phyloP scores from a whole-genome alignment of 2,329 filamentous ascomycete genomes.

The Talaromyces rugulosus region DNA sequence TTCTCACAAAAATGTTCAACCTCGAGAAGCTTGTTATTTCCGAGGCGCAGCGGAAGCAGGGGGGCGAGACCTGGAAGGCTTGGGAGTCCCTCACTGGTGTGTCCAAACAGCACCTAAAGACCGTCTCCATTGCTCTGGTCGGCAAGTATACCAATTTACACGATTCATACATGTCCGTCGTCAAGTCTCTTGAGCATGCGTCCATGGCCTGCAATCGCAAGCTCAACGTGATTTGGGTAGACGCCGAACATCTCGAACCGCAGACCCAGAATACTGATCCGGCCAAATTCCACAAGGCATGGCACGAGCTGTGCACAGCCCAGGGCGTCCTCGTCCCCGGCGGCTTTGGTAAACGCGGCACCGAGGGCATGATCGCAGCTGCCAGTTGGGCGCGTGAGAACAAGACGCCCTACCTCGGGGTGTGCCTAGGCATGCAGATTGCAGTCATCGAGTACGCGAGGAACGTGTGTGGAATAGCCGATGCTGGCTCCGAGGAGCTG shows the following conservation, averaged over 20 bases:
- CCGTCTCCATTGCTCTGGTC: slow-evolving; percentile 76
- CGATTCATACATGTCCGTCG: slow-evolving; percentile 79
- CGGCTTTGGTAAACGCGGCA: slow-evolving; percentile 78
- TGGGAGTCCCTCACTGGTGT: slow-evolving; percentile 68
- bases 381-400: slow-evolving; percentile 84
- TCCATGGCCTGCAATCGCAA: slow-evolving; percentile 81
- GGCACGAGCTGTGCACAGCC: slow-evolving; percentile 59
- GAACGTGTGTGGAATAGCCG: slow-evolving; percentile 61
- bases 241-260: slow-evolving; percentile 77
- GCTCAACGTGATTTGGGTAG: slow-evolving; percentile 78
- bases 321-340: slow-evolving; percentile 56
- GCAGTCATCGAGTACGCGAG: slow-evolving; percentile 87
- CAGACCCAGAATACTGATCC: slow-evolving; percentile 59
- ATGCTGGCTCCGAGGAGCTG: slow-evolving; percentile 31
- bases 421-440: slow-evolving; percentile 90
- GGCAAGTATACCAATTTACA: slow-evolving; percentile 86
- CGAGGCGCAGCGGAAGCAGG: slow-evolving; percentile 55
- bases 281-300: slow-evolving; percentile 55
- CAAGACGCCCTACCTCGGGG: slow-evolving; percentile 77
- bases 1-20: slow-evolving; percentile 63
- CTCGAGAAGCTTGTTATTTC: slow-evolving; percentile 57
- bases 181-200: slow-evolving; percentile 85
- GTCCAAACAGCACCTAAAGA: slow-evolving; percentile 58
- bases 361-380: slow-evolving; percentile 83
- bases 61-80: slow-evolving; percentile 65